Base-by-base conservation (phyloP, 176 grass and related monocot genomes). In the Pontederia crassipes region DNA sequence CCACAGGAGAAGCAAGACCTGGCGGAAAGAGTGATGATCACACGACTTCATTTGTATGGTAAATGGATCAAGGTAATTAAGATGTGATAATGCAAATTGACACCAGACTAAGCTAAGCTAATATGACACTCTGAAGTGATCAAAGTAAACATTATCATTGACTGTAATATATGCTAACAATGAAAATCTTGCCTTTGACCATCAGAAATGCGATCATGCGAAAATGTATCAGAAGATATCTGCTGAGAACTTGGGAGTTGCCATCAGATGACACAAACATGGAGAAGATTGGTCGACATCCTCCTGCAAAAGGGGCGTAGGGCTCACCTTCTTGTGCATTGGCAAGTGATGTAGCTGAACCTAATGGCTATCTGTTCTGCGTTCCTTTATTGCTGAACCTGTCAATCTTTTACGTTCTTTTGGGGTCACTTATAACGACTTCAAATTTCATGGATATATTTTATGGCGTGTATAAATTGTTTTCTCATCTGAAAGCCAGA, bases 221-320 rank as follows among this genome's bases (percentile, higher is more conserved):
- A 91, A 75, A 64, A 98, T 92, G 79, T 98, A 98, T 57, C 71
- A 92, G 60, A 69, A 77, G 62, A 98, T 98, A 50, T 88, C 87
- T 3, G 83, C 88, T 12, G 79, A 88, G 76, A 92, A 98, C 69
- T 67, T 98, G 66, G 77, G 20, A 88, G 65, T 70, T 98, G 46
- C 80, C 80, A 35, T 64, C 74, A 1, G 86, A 95, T 48, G 90
- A 95, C 52, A 80, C 77, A 4, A 74, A 73, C 67, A 66, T 60
- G 3, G 71, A 76, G 12, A 76, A 54, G 50, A 80, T 81, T 17
- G 80, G 79, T 73, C 87, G 29, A 82, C 32, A 40, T 40, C 32
- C 32, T 40, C 32, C 6, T 40, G 32, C 32, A 40, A 40, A 24
- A 24, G 20, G 20, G 20, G 20, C 20, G 1, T 24, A 24, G 20